Evolutionary conservation across 176 grass and related monocot species (phyloP), one percentile per base, ranked within the genome.

Genomic region (Zizania latifolia): DNA sequence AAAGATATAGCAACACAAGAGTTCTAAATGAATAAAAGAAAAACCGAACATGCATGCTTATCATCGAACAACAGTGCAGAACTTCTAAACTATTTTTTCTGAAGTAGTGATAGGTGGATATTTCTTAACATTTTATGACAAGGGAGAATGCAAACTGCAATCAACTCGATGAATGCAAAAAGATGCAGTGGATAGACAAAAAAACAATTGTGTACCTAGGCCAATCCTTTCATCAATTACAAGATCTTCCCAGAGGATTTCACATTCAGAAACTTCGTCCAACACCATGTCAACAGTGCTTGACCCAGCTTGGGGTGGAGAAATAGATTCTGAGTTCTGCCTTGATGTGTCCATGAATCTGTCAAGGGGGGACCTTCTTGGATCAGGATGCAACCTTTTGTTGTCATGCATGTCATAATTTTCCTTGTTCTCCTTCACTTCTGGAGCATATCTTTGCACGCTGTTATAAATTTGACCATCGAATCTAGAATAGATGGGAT

Each of bases 211-310:
- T 70, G 65, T 87, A 93, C 93, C 93, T 90, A 97, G 57, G 65
- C 93, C 93, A 86, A 97, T 93, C 81, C 93, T 90, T 85, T 97
- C 88, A 58, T 86, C 90, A 73, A 97, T 90, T 56, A 74, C 77
- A 84, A 97, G 85, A 69, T 93, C 82, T 64, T 93, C 93, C 93
- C 90, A 97, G 34, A 68, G 88, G 60, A 97, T 93, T 88, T 97
- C 93, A 5, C 87, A 90, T 74, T 90, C 85, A 69, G 90, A 90
- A 50, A 97, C 93, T 74, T 93, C 93, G 65, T 90, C 93, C 48
- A 93, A 80, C 58, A 90, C 71, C 28, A 76, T 62, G 61, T 90
- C 90, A 77, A 89, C 30, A 32, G 73, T 93, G 62, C 60, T 90
- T 64, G 57, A 43, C 64, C 81, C 72, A 37, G 36, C 74, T 70